Conservation (phyloP, 2,329 filamentous ascomycete genomes). For the Chaetoscypha palmicola region DNA sequence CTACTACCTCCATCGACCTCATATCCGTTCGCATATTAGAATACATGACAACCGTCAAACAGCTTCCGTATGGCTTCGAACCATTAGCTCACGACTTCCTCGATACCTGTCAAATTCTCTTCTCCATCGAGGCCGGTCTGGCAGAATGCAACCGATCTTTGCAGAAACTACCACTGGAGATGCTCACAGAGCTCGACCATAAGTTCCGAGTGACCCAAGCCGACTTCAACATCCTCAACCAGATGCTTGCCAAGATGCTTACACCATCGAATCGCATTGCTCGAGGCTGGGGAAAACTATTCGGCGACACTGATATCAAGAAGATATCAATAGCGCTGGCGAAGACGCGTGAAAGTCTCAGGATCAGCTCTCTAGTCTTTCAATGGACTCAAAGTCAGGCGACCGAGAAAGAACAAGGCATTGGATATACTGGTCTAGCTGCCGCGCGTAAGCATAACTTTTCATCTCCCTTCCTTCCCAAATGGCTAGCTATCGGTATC, state of each 20-base stretch:
- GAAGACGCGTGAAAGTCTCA: constrained; percentile 53
- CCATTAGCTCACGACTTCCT: constrained; percentile 59
- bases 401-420: constrained; percentile 53
- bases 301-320: constrained; percentile 53
- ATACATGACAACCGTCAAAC: constrained; percentile 51
- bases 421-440: constrained; percentile 60
- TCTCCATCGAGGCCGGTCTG: constrained; percentile 62
- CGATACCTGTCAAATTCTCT: constrained; percentile 58
- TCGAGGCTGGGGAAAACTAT: constrained; percentile 57
- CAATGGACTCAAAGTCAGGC: constrained; percentile 55
- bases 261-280: constrained; percentile 22
- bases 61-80: constrained; percentile 48
- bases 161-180: constrained; percentile 51
- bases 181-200: constrained; percentile 56
- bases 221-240: constrained; percentile 57
- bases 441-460: no score
- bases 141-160: constrained; percentile 43
- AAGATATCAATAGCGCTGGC: constrained; percentile 51
- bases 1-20: constrained; percentile 53
- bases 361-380: constrained; percentile 57
- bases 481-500: no score
- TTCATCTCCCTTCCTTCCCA: no score
- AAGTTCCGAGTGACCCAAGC: constrained; percentile 54
- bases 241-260: constrained; percentile 53
- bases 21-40: constrained; percentile 60